Base-by-base conservation (phyloP, 495 filamentous ascomycete genomes). In the Penicillium flavigenum region DNA sequence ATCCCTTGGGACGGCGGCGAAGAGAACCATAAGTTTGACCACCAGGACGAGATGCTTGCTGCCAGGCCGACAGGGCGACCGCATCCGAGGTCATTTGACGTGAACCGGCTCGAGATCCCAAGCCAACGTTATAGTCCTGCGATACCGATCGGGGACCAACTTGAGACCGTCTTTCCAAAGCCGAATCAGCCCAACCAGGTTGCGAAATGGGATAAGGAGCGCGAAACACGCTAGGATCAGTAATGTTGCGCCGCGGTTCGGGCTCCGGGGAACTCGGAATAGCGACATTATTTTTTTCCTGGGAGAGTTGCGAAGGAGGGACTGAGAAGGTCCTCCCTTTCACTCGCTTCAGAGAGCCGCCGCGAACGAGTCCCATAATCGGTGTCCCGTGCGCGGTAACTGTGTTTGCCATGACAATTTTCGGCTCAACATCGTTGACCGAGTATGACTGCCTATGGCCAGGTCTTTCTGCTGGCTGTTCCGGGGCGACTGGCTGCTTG, bases 1-100 rank as follows among this genome's bases (percentile, higher is more conserved):
- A 71, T 44, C 78, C 72, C 54, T 81, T 78, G 19, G 68, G 68
- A 27, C 68, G 65, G 38, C 65, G 74, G 16, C 73, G 72, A 8
- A 72, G 57, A 47, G 74, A 76, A 11, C 64, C 57, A 48, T 63
- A 61, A 14, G 43, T 47, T 41, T 52, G 45, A 6, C 61, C 49
- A 17, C 43, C 44, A 17, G 52, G 60, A 27, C 60, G 62, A 22
- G 52, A 57, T 6, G 58, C 58, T 39, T 65, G 62, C 16, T 70
- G 63, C 50, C 68, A 63, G 14, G 65, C 54, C 26, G 69, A 69
- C 8, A 71, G 47, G 26, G 69, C 63, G 36, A 68, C 59, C 0
- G 67, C 66, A 56, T 75, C 73, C 43, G 69, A 67, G 14, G 64
- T 68, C 41, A 73, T 52, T 16, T 69, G 64, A 32, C 62, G 66